A percentile compares a stretch with the other conserved stretches of the same genome.
Evolutionary conservation across 208 protist species (phyloP).

Genomic region (Angomonas deanei): DNA sequence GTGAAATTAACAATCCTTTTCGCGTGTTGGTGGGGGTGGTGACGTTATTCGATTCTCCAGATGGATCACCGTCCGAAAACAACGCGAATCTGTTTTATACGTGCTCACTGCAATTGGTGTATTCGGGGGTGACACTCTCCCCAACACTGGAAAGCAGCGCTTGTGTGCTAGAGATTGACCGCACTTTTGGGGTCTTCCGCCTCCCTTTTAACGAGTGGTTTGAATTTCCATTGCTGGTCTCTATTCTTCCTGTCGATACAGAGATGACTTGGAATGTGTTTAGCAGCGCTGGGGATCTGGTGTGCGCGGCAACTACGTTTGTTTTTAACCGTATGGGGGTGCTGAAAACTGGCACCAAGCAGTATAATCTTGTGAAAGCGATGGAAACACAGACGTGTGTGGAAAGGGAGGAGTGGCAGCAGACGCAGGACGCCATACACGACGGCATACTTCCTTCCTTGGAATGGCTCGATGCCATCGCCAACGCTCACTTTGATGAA

Average conservation of each 20-base stretch:
- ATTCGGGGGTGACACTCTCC: not conserved
- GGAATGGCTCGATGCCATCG: slow-evolving; percentile 74
- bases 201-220: slow-evolving; percentile 22
- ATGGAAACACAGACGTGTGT: not conserved
- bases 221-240: slow-evolving; percentile 72
- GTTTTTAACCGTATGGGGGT: slow-evolving; percentile 40
- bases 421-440: slow-evolving; percentile 13
- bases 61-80: not conserved
- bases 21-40: not conserved
- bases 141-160: slow-evolving; percentile 1
- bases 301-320: slow-evolving; percentile 10
- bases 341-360: slow-evolving; percentile 36
- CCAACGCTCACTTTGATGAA: slow-evolving; percentile 38
- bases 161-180: not conserved
- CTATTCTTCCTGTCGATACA: slow-evolving; percentile 82
- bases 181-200: slow-evolving; percentile 11
- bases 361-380: slow-evolving; percentile 18
- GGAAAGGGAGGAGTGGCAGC: slow-evolving; percentile 4
- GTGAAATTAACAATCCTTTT: slow-evolving; percentile 1
- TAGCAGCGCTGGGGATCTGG: slow-evolving; percentile 10
- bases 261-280: slow-evolving; percentile 25
- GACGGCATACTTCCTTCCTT: slow-evolving; percentile 40
- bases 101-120: not conserved
- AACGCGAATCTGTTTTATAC: not conserved
- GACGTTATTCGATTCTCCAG: not conserved